Conservation (phyloP, 2,329 filamentous ascomycete species). For the Hymenoscyphus repandus region DNA sequence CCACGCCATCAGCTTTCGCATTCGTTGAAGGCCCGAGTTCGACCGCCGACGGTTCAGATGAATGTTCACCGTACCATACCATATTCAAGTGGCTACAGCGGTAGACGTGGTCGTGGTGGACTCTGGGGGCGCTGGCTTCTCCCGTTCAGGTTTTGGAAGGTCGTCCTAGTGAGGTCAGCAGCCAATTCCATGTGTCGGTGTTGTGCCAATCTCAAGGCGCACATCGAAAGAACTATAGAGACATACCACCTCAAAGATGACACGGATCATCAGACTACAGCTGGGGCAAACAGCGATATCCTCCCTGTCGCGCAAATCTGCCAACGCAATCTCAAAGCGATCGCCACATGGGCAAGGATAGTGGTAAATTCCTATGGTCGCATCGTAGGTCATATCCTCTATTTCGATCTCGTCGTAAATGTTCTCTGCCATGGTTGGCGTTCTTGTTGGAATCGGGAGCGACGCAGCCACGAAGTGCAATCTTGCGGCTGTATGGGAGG, state of each 20-base stretch:
- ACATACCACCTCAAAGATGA: conserved; percentile 82
- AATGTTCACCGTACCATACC: neutral
- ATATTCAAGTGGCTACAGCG: neutral
- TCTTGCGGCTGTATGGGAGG: no score
- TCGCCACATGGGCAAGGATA: conserved; percentile 98
- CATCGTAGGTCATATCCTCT: conserved; percentile 94
- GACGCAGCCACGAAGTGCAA: no score
- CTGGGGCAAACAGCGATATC: conserved; percentile 97
- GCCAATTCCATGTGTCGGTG: no score
- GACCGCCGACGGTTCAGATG: no score
- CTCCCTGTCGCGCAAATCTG: conserved; percentile 79
- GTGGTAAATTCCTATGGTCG: conserved; percentile 78
- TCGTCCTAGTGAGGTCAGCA: conserved; percentile 38
- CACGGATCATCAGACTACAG: conserved; percentile 92
- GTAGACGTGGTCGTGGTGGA: neutral
- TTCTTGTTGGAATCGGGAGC: no score
- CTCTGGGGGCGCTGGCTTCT: conserved; percentile 26
- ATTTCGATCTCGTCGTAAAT: conserved; percentile 99
- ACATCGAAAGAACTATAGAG: no score
- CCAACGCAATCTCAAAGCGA: conserved; percentile 84
- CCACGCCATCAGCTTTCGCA: neutral
- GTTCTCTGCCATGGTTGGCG: conserved; percentile 47
- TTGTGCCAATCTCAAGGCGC: neutral
- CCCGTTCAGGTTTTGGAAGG: conserved; percentile 38
- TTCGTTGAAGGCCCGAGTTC: no score